Conservation (phyloP, 345 rosid species). For the Salix caprea region DNA sequence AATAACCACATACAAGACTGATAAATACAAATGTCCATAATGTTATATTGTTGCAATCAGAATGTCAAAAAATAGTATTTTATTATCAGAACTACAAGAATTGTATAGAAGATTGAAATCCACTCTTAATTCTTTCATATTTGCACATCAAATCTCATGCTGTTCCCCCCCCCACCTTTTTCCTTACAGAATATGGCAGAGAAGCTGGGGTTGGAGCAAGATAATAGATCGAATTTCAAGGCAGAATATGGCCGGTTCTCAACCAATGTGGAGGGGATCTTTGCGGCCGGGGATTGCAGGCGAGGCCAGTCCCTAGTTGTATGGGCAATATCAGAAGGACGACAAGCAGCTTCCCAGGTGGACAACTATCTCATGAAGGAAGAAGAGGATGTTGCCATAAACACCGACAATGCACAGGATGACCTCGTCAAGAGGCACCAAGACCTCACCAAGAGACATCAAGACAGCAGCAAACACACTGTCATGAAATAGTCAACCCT, state of each 20-base stretch:
- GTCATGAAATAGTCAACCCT: slow-evolving; percentile 35
- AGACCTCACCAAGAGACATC: slow-evolving; percentile 24
- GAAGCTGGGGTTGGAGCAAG: slow-evolving; percentile 79
- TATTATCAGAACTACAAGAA: no score
- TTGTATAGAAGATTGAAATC: no score
- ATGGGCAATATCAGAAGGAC: slow-evolving; percentile 98
- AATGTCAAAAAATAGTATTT: no score
- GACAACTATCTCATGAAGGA: slow-evolving; percentile 49
- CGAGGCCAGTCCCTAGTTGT: slow-evolving; percentile 97
- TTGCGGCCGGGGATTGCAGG: slow-evolving; percentile 98
- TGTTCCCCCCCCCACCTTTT: neutral
- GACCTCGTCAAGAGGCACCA: slow-evolving; percentile 30
- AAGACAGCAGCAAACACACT: slow-evolving; percentile 34
- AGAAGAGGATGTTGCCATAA: slow-evolving; percentile 19
- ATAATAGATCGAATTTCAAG: slow-evolving; percentile 80
- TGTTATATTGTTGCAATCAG: no score
- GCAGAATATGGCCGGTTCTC: slow-evolving; percentile 94
- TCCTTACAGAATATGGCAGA: slow-evolving; percentile 58
- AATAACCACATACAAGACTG: neutral
- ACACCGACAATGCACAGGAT: slow-evolving; percentile 17
- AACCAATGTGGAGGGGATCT: slow-evolving; percentile 73
- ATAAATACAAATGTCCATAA: no score
- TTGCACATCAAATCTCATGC: neutral
- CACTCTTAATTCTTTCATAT: no score
- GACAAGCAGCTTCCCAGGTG: slow-evolving; percentile 91